These are phyloP conservation scores for Jamesozyma piceae DNA, from an alignment of 805 yeast species.

Conservation along the genomic window DNA sequence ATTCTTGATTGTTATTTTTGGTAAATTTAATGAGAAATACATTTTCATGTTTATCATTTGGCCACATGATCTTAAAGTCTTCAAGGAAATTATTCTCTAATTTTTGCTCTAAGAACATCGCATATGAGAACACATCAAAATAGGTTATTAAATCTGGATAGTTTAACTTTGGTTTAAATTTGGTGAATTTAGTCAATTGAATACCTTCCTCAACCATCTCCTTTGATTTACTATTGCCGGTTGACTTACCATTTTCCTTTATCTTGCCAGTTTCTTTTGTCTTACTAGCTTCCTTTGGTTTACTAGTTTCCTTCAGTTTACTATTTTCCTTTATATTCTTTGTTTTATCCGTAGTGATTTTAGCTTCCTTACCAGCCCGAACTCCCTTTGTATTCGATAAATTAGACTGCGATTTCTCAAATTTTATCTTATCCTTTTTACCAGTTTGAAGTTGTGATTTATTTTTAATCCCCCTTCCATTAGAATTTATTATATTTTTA, in stretches of 20 bases:
- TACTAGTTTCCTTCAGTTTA: no score
- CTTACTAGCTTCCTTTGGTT: neutral
- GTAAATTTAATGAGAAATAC: conserved; percentile 21
- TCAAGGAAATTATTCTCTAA: conserved; percentile 38
- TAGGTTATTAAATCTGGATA: conserved; percentile 45
- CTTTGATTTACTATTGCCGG: neutral
- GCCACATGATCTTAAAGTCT: conserved; percentile 47
- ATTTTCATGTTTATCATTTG: conserved; percentile 35
- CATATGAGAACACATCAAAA: conserved; percentile 49
- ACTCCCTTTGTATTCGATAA: no score
- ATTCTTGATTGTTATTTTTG: conserved; percentile 27
- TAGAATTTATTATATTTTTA: no score
- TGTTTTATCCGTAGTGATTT: no score
- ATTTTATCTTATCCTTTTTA: neutral
- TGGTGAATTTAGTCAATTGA: conserved; percentile 29
- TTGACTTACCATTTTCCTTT: neutral
- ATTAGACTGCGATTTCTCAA: no score
- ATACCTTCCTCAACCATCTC: conserved; percentile 26
- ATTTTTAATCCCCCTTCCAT: no score
- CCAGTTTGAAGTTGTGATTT: no score
- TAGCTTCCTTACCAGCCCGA: no score
- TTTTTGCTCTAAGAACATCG: conserved; percentile 54
- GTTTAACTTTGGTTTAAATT: conserved; percentile 35
- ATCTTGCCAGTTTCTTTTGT: neutral
- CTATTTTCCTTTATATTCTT: no score